Evolutionary conservation across 108 stramenopile genomes (phyloP).

Genomic region (Fistulifera solaris): DNA sequence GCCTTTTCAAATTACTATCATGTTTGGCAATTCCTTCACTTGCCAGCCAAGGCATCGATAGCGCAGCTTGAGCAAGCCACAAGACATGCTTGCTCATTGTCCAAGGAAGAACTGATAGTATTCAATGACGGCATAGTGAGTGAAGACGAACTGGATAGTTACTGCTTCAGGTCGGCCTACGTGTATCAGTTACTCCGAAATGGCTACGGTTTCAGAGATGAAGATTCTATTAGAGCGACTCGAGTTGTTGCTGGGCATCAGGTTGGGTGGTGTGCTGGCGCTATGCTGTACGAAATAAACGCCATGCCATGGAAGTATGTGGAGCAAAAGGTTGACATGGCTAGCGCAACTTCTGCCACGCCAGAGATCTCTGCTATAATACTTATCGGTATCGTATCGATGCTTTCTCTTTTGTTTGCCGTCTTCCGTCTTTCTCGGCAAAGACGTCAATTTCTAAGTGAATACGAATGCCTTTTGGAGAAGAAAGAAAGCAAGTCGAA

Average conservation of each 20-base stretch:
- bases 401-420: no score
- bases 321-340: no score
- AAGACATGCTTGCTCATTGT: constrained; percentile 44
- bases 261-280: constrained; percentile 86
- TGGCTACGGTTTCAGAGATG: constrained; percentile 59
- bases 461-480: no score
- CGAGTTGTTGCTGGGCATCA: constrained; percentile 66
- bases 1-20: constrained; percentile 39
- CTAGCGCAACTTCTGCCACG: no score
- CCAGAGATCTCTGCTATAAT: no score
- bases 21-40: constrained; percentile 55
- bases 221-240: constrained; percentile 67
- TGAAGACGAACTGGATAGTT: constrained; percentile 26
- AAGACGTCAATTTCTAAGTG: no score
- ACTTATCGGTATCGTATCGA: no score
- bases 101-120: constrained; percentile 24
- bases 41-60: constrained; percentile 40
- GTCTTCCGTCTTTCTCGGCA: no score
- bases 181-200: constrained; percentile 52
- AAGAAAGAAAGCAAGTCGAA: no score
- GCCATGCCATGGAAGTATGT: constrained; percentile 58
- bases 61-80: constrained; percentile 41
- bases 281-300: constrained; percentile 91
- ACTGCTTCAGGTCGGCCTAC: constrained; percentile 83
- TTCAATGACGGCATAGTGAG: constrained; percentile 18